Evolutionary conservation across 768 basidiomycete genomes (phyloP).

Genomic region (Lactarius psammicola): DNA sequence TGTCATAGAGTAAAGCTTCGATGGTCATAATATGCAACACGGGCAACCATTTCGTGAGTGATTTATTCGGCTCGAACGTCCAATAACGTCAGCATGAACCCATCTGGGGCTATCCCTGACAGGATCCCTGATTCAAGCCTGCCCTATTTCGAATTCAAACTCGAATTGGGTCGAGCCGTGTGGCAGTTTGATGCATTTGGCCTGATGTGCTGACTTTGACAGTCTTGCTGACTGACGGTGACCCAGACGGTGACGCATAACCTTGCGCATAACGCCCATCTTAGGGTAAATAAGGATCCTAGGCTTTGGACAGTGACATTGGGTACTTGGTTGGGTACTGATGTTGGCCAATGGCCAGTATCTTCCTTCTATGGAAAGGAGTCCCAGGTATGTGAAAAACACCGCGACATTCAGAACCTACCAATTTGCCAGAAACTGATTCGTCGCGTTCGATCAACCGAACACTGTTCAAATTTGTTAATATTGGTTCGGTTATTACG

Average conservation of each 20-base stretch:
- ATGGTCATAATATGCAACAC: not conserved
- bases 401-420: no score
- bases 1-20: no score
- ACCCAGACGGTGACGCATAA: no score
- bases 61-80: not conserved
- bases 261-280: not conserved
- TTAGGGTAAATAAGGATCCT: not conserved
- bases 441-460: not conserved
- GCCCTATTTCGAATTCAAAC: not conserved
- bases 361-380: not conserved
- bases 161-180: not conserved
- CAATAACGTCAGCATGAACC: not conserved
- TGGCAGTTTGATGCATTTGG: not conserved
- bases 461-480: not conserved
- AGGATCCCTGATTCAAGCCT: no score
- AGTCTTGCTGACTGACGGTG: not conserved
- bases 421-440: not conserved
- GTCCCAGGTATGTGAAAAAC: not conserved
- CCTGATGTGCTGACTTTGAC: not conserved
- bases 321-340: no score
- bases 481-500: not conserved
- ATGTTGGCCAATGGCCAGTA: not conserved
- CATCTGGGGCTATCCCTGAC: not conserved
- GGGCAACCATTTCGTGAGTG: not conserved
- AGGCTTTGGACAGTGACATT: not conserved